Evolutionary conservation across 2,329 filamentous ascomycete species (phyloP).

Genomic region (Fusarium caatingaense): DNA sequence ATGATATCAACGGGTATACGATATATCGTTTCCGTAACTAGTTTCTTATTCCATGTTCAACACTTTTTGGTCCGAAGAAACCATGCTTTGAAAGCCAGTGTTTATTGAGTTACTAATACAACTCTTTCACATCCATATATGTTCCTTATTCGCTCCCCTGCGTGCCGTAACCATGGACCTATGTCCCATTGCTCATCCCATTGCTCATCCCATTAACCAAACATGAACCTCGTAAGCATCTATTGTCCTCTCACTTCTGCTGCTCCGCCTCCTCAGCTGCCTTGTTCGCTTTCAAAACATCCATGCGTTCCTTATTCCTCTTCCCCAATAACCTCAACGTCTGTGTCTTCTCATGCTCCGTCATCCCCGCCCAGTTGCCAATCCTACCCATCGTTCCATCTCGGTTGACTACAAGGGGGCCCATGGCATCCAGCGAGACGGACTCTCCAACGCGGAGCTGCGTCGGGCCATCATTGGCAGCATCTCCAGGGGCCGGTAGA

Average conservation of each 20-base stretch:
- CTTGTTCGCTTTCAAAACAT: conserved; percentile 56
- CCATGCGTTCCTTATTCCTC: conserved; percentile 73
- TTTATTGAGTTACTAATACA: conserved; percentile 1
- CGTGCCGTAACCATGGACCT: not conserved
- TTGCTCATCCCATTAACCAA: not conserved
- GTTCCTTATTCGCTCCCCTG: not conserved
- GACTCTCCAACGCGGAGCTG: conserved; percentile 45
- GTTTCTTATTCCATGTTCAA: conserved; percentile 33
- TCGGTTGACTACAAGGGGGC: conserved; percentile 78
- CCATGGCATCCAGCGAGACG: conserved; percentile 74
- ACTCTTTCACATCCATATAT: not conserved
- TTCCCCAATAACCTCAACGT: conserved; percentile 75
- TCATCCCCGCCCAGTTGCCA: conserved; percentile 79
- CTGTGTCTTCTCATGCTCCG: conserved; percentile 72
- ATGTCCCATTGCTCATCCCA: not conserved
- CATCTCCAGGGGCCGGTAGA: conserved; percentile 44
- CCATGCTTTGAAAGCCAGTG: not conserved
- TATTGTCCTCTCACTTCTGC: conserved; percentile 10
- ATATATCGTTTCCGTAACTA: conserved; percentile 41
- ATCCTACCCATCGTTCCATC: conserved; percentile 79
- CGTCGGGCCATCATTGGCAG: conserved; percentile 39
- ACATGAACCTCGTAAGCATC: not conserved
- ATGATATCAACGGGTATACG: conserved; percentile 48
- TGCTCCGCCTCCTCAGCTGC: conserved; percentile 24
- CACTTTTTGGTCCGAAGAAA: conserved; percentile 14